A percentile compares a stretch with the other conserved stretches of the same genome.
phyloP scores from a whole-genome alignment of 306 rosid species.

The Fagus crenata region DNA sequence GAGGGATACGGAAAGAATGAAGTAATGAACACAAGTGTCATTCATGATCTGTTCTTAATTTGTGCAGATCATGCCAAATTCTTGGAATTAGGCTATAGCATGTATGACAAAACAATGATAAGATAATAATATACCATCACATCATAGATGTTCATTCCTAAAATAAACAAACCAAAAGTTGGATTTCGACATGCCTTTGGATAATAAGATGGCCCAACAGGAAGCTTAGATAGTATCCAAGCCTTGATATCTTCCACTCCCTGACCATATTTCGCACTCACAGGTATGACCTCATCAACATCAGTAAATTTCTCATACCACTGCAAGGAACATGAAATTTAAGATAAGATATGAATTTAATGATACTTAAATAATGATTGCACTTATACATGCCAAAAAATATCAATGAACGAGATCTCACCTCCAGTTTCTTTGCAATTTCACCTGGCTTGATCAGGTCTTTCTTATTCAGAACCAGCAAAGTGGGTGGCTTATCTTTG shows the following conservation, averaged over 20 bases:
- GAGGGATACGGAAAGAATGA: too few species aligned
- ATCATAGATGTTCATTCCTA: background rate
- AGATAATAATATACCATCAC: conserved; percentile 3
- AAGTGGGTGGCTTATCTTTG: conserved; percentile 62
- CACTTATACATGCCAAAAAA: conserved; percentile 28
- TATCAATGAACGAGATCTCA: conserved; percentile 43
- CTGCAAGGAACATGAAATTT: conserved; percentile 48
- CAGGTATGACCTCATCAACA: conserved; percentile 94
- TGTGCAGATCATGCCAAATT: background rate
- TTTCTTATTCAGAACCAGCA: conserved; percentile 86
- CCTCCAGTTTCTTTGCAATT: conserved; percentile 95
- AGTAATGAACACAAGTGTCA: too few species aligned
- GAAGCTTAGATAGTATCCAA: conserved; percentile 93
- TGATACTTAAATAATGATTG: conserved; percentile 16
- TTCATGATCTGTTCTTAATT: background rate
- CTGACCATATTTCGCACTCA: conserved; percentile 93
- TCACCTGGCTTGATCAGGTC: conserved; percentile 96
- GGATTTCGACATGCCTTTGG: conserved; percentile 64
- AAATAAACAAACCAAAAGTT: background rate
- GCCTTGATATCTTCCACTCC: conserved; percentile 91
- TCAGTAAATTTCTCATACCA: conserved; percentile 88
- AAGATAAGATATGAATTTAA: conserved; percentile 20
- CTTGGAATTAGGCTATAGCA: background rate
- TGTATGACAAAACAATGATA: conserved; percentile 5
- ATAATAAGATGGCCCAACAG: conserved; percentile 85